Evolutionary conservation across 2,329 filamentous ascomycete genomes (phyloP), one percentile per base, ranked within the genome.

Genomic region (Apiospora hydei): DNA sequence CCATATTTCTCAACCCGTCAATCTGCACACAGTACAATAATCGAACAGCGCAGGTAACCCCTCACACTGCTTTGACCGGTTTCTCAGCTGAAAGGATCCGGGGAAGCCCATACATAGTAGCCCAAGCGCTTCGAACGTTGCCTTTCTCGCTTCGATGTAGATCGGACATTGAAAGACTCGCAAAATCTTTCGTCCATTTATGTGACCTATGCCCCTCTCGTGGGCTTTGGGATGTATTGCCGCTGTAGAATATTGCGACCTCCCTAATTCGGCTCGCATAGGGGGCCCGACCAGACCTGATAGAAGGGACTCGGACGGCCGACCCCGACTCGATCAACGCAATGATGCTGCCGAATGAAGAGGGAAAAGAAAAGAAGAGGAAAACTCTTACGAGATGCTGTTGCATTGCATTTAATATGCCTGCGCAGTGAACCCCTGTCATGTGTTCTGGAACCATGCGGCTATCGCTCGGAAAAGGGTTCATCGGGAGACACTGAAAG

Each of bases 371-470:
- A 26, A 34, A 38, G 53, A 61, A 38, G 18, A 18, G 7, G 16
- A 24, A 21, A 61, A 21, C 26, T 34, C 16, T 61, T 61, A 61
- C 26, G 53, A 61, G 53, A 61, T 34, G 53, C 13, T 4, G 53
- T 64, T 14, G 57, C 57, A 64, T 64, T 41, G 57, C 34, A 64
- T 34, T 53, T 18, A 34, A 64, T 41, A 64, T 64, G 30, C 30
- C 57, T 38, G 57, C 34, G 34, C 57, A 38, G 41, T 38, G 18
- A 6, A 64, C 57, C 57, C 57, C 57, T 41, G 57, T 64, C 30
- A 64, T 64, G 57, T 38, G 53, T 21, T 61, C 53, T 61, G 53
- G 53, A 34, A 34, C 53, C 34, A 21, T 34, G 53, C 53, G 53
- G 53, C 26, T 38, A 30, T 5, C 21, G 46, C 18, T 21, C 8